Conservation (phyloP, 169 alveolate genomes). For the Perkinsus olseni region DNA sequence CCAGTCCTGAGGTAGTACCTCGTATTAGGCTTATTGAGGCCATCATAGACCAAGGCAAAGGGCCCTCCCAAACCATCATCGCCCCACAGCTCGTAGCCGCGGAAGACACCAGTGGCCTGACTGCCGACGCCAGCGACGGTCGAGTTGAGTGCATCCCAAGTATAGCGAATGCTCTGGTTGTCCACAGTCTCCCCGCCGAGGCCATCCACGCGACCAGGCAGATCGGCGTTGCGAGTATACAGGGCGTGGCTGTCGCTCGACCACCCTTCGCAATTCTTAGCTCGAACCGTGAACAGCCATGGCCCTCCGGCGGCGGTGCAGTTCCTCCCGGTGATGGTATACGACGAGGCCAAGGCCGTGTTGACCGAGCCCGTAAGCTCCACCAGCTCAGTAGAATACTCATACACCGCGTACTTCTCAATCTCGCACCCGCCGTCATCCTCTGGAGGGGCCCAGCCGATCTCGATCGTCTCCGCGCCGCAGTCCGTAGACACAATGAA, state of each 20-base stretch:
- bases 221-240: background rate
- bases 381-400: background rate
- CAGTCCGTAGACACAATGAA: constrained; percentile 9
- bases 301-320: background rate
- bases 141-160: background rate
- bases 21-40: constrained; percentile 30
- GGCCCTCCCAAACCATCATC: constrained; percentile 34
- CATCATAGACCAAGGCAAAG: constrained; percentile 20
- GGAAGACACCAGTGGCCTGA: background rate
- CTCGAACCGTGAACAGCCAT: constrained; percentile 1
- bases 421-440: constrained; percentile 24
- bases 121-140: background rate
- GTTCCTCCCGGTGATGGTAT: background rate
- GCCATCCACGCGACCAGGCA: background rate
- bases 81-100: constrained; percentile 25
- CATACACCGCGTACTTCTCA: constrained; percentile 18
- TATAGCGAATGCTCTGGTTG: constrained; percentile 2
- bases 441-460: constrained; percentile 26
- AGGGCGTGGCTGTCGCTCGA: background rate
- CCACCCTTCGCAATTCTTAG: constrained; percentile 4
- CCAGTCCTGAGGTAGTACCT: constrained; percentile 19
- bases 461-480: constrained; percentile 15
- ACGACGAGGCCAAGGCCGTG: background rate
- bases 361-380: background rate
- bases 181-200: background rate